Base-by-base conservation (phyloP, 495 filamentous ascomycete genomes). In the Letharia columbiana region DNA sequence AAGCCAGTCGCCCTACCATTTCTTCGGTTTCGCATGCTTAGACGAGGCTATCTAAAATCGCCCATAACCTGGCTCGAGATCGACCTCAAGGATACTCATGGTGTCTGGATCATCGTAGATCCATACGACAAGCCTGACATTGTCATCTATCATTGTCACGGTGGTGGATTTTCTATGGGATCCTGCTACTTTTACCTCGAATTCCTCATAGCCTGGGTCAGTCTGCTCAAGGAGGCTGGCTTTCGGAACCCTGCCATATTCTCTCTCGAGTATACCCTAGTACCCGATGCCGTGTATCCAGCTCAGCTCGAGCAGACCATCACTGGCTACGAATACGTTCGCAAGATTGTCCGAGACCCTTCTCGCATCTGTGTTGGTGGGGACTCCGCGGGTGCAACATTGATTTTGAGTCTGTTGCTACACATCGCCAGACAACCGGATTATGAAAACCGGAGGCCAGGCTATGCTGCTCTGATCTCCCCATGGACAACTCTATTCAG, bases 121-220 rank as follows among this genome's bases (percentile, higher is more conserved):
- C 73, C 80, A 42, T 49, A 71, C 44, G 65, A 76, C 50, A 75
- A 79, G 57, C 86, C 89, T 0, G 89, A 91, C 73, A 71, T 92
- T 58, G 82, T 89, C 12, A 72, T 91, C 12, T 91, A 88, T 70
- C 91, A 91, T 69, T 82, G 81, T 54, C 89, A 92, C 74, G 89
- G 88, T 28, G 89, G 89, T 28, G 89, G 89, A 2, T 91, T 92
- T 70, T 82, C 84, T 3, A 88, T 92, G 86, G 89, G 89, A 41
- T 89, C 87, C 18, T 72, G 79, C 37, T 88, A 89, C 74, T 92
- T 92, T 74, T 92, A 92, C 73, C 82, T 92, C 31, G 89, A 92
- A 73, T 91, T 92, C 68, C 78, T 92, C 23, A 71, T 90, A 45
- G 81, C 85, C 37, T 89, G 84, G 85, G 69, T 86, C 20, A 79